Conservation (phyloP, 1,139 yeast species). For the Yamadazyma blattariae region DNA sequence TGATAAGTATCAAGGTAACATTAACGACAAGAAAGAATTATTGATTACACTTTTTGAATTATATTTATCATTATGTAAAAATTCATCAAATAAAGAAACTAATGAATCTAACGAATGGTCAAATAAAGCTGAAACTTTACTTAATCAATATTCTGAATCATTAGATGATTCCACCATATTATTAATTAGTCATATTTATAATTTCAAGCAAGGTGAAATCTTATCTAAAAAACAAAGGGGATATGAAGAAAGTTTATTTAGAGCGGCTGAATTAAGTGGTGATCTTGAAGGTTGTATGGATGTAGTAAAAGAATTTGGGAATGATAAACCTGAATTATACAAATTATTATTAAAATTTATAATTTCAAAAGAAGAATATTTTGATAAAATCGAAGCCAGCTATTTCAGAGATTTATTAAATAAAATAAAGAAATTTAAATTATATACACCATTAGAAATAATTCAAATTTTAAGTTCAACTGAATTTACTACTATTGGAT, state of each 20-base stretch:
- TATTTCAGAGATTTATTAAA: conserved; percentile 51
- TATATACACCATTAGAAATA: conserved; percentile 75
- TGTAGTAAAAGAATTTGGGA: conserved; percentile 59
- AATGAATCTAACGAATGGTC: conserved; percentile 51
- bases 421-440: conserved; percentile 49
- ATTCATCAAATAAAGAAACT: conserved; percentile 8
- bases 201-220: conserved; percentile 49
- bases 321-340: conserved; percentile 61
- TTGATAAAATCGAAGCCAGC: conserved; percentile 51
- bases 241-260: conserved; percentile 62
- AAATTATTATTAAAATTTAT: conserved; percentile 64
- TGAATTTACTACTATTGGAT: conserved; percentile 64
- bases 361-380: conserved; percentile 54
- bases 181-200: conserved; percentile 64
- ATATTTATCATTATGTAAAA: conserved; percentile 61
- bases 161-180: conserved; percentile 62
- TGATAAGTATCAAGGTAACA: conserved; percentile 71
- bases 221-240: conserved; percentile 39
- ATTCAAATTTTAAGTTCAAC: conserved; percentile 60
- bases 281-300: conserved; percentile 58
- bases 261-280: conserved; percentile 57
- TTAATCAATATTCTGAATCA: conserved; percentile 36
- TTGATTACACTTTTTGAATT: conserved; percentile 78
- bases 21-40: conserved; percentile 67
- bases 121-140: conserved; percentile 56